phyloP scores from a whole-genome alignment of 2,329 filamentous ascomycete species.

The Taxawa tesnikishii region DNA sequence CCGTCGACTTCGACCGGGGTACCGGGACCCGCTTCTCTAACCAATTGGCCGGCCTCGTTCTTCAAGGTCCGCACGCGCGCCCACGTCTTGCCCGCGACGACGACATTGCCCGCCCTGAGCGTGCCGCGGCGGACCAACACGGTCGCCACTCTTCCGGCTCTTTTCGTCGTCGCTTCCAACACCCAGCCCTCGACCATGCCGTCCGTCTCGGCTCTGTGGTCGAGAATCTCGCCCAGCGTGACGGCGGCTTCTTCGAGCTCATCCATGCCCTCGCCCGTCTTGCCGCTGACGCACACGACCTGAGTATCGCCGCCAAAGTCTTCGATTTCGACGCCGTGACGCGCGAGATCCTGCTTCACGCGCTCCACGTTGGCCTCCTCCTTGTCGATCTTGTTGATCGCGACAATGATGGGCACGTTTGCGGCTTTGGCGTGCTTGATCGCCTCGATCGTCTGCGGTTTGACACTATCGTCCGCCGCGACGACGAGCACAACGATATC shows the following conservation, averaged over 20 bases:
- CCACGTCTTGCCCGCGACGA: slow-evolving; percentile 84
- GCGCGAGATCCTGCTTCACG: slow-evolving; percentile 77
- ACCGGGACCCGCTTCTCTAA: slow-evolving; percentile 68
- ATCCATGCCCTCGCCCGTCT: slow-evolving; percentile 83
- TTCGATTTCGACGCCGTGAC: slow-evolving; percentile 80
- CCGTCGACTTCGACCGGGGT: slow-evolving; percentile 87
- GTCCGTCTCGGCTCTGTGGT: slow-evolving; percentile 68
- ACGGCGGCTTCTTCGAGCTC: slow-evolving; percentile 86
- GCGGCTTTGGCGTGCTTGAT: slow-evolving; percentile 84
- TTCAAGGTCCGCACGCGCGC: slow-evolving; percentile 71
- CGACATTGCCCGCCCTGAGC: slow-evolving; percentile 62
- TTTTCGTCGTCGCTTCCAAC: slow-evolving; percentile 80
- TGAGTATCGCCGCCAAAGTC: slow-evolving; percentile 93
- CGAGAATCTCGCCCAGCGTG: slow-evolving; percentile 76
- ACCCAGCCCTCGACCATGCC: slow-evolving; percentile 86
- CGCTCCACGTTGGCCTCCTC: slow-evolving; percentile 65
- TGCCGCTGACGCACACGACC: slow-evolving; percentile 81
- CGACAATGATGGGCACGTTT: slow-evolving; percentile 89
- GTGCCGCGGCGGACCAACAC: slow-evolving; percentile 83
- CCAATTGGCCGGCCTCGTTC: slow-evolving; percentile 67
- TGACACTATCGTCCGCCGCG: slow-evolving; percentile 93
- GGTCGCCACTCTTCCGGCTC: slow-evolving; percentile 73
- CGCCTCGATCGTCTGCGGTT: slow-evolving; percentile 91
- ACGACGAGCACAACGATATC: slow-evolving; percentile 95
- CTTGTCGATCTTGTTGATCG: slow-evolving; percentile 96